Evolutionary conservation across 23 red algal species (phyloP), one percentile per base, ranked within the genome.

Genomic region (Gracilaria vermiculophylla): DNA sequence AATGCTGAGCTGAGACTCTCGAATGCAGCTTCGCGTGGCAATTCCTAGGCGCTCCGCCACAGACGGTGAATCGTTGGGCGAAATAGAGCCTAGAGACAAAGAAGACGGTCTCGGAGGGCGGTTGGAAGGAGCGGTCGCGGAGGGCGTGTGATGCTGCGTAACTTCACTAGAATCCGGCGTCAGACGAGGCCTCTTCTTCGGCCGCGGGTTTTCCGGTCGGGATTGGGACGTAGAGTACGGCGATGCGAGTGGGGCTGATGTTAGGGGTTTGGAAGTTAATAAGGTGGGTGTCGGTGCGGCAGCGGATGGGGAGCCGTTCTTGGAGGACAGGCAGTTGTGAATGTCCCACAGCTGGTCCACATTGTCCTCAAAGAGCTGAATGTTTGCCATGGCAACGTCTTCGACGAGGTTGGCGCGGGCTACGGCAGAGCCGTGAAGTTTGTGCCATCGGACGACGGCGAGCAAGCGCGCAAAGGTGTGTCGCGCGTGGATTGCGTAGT

Each of bases 391-490:
- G 72, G 85, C 67, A 36, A 57, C 71, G 42, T 77, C 60, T 64
- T 79, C 85, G 29, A 69, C 58, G 25, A 64, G 36, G 47, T 53
- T 62, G 12, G 73, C 61, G 43, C 43, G 55, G 19, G 52, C 55
- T 19, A 56, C 70, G 7, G 61, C 39, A 17, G 69, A 41, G n/a
- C 85, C 85, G 20, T 79, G 66, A 21, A 35, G 53, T 17, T 65
- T 76, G 69, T 54, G 62, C 91, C 91, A 94, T 42, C 91, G 91
- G 34, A 77, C 53, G 25, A 94, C 42, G 37, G 71, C 82, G 65
- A 94, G 91, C 42, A 94, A 49, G 23, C 91, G 80, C 8, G 85
- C 81, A 5, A 94, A 57, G 25, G 76, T 60, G 65, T 94, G 91
- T 10, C 91, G 91, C 9, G 48, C 53, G 33, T 55, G 41, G 20